Base-by-base conservation (phyloP, 2,329 filamentous ascomycete species). In the Leptographium flavum region DNA sequence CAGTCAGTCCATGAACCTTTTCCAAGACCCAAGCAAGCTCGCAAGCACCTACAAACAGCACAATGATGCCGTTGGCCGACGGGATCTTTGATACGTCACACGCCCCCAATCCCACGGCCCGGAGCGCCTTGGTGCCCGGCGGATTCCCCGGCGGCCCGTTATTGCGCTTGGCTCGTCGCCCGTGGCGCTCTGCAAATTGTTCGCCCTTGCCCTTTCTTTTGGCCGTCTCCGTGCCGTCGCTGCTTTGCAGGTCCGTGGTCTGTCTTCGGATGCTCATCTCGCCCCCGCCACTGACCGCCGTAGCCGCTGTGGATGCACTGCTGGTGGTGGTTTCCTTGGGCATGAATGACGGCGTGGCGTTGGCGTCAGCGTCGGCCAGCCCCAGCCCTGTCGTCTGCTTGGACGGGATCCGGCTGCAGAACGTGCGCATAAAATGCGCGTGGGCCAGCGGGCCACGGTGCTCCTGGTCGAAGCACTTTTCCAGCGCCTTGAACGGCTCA, bases 401-500 rank as follows among this genome's bases (percentile, higher is more conserved):
- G 4, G 63, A 51, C 4, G 57, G 52, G 54, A 70, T 73, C 42
- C 67, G 69, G 45, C 75, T 69, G 48, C 73, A 76, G 42, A 72
- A 62, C 0, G 74, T 71, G 33, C 76, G 63, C 76, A 81, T 80
- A 50, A 76, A 80, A 39, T 75, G 68, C 0, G 74, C 75, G 53
- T 81, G 76, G 0, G 70, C 64, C 36, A 70, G 65, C 25, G 69
- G 67, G 0, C 76, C 76, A 0, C 73, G 66, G 55, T 80, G 76
- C 49, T 79, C 73, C 50, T 79, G 74, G 37, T 70, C 71, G 49
- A 80, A 78, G 4, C 71, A 76, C 49, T 71, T 69, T 52, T 77
- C 74, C 3, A 81, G 55, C 0, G 74, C 72, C 53, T 79, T 80
- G 60, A 79, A 80, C 1, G 72, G 71, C 53, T 79, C 73, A 2